A percentile compares a stretch with the other conserved stretches of the same genome.
phyloP scores from a whole-genome alignment of 495 filamentous ascomycete species.

The Schizothecium vesticola region DNA sequence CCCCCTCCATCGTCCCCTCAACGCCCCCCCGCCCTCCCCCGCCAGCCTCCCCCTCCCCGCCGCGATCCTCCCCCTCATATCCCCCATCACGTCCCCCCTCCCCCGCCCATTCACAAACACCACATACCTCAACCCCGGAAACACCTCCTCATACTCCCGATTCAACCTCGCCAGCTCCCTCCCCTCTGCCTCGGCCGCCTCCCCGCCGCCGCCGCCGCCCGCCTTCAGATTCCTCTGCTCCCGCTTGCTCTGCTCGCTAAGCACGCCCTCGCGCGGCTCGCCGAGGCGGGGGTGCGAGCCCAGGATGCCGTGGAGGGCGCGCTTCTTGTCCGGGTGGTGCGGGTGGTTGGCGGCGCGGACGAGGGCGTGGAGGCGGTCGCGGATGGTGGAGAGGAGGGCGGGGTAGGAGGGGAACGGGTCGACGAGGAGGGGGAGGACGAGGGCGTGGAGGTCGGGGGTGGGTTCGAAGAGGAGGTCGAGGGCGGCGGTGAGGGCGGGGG shows the following conservation, averaged over 20 bases:
- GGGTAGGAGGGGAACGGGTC: constrained; percentile 49
- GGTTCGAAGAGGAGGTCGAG: constrained; percentile 89
- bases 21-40: constrained; percentile 51
- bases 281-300: constrained; percentile 87
- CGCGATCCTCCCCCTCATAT: constrained; percentile 75
- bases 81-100: constrained; percentile 68
- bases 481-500: constrained; percentile 51
- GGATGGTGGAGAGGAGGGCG: constrained; percentile 24
- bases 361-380: constrained; percentile 55
- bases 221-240: constrained; percentile 74
- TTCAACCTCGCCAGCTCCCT: constrained; percentile 70
- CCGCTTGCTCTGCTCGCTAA: constrained; percentile 63
- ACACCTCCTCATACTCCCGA: constrained; percentile 71
- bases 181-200: constrained; percentile 54
- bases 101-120: constrained; percentile 85
- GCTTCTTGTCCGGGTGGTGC: constrained; percentile 28
- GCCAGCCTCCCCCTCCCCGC: constrained; percentile 62
- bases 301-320: constrained; percentile 57
- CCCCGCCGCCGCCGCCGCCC: no score
- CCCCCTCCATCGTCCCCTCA: not conserved
- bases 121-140: constrained; percentile 85
- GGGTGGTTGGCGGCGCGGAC: constrained; percentile 1
- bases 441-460: constrained; percentile 63
- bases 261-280: constrained; percentile 53
- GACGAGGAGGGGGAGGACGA: constrained; percentile 62